Percentiles rank a stretch among this genome's conserved stretches.
phyloP scores from a whole-genome alignment of 768 basidiomycete genomes.

The Phallus indusiatus region DNA sequence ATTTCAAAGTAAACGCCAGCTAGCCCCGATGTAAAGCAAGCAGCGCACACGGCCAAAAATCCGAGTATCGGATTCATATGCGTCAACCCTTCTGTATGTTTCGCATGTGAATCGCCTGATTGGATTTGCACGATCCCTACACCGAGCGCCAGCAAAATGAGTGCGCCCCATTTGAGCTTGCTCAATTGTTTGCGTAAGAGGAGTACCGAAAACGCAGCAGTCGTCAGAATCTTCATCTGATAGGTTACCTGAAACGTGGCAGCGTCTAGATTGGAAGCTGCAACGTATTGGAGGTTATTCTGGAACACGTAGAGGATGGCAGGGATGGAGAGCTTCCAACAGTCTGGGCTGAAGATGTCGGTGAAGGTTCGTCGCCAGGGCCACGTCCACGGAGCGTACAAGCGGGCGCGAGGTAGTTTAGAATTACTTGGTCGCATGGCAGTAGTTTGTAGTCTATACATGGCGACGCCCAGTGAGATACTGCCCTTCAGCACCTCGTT shows the following conservation, averaged over 20 bases:
- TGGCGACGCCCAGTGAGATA: constrained; percentile 81
- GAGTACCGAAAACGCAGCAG: constrained; percentile 79
- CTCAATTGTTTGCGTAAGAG: constrained; percentile 70
- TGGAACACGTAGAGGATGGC: constrained; percentile 92
- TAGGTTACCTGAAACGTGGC: constrained; percentile 97
- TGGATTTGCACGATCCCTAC: constrained; percentile 93
- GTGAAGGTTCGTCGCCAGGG: constrained; percentile 49
- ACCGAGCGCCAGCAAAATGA: constrained; percentile 78
- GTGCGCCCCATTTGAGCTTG: constrained; percentile 71
- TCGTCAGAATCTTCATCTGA: constrained; percentile 96
- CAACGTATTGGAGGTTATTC: constrained; percentile 93
- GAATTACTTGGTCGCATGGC: constrained; percentile 22
- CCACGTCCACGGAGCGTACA: constrained; percentile 27
- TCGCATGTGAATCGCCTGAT: constrained; percentile 30
- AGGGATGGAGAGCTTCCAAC: constrained; percentile 96
- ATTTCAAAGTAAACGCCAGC: constrained; percentile 99
- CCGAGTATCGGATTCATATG: constrained; percentile 79
- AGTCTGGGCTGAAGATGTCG: constrained; percentile 81
- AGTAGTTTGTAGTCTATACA: constrained; percentile 31
- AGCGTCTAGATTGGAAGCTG: constrained; percentile 86
- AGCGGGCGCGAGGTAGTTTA: constrained; percentile 18
- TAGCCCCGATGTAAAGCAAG: constrained; percentile 92
- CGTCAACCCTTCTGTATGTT: constrained; percentile 4
- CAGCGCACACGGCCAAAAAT: constrained; percentile 80
- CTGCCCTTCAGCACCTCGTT: constrained; percentile 89